phyloP scores from a whole-genome alignment of 1,284 basidiomycete genomes.

The Tilletia walkeri region DNA sequence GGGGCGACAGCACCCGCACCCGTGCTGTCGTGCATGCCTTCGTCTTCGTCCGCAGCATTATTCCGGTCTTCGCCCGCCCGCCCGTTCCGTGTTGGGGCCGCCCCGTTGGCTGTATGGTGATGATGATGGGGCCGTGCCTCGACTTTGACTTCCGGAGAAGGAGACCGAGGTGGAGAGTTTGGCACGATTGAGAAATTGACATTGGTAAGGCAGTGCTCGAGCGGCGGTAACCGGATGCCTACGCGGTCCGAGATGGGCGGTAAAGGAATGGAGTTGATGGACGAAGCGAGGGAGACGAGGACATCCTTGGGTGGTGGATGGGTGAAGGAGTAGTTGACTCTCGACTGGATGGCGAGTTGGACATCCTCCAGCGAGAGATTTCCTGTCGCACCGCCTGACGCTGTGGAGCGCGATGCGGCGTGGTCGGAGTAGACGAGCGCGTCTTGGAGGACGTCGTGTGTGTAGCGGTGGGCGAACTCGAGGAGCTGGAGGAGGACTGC shows the following conservation, averaged over 20 bases:
- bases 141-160: not conserved
- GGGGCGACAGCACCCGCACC: not conserved
- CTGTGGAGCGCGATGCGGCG: slow-evolving; percentile 58
- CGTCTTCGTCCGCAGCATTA: not conserved
- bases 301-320: slow-evolving; percentile 94
- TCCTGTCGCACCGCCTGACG: not conserved
- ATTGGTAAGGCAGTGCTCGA: slow-evolving; percentile 77
- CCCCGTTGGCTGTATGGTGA: not conserved
- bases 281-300: slow-evolving; percentile 79
- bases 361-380: slow-evolving; percentile 78
- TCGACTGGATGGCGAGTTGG: slow-evolving; percentile 82
- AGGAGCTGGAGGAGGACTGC: slow-evolving; percentile 89
- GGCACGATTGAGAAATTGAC: slow-evolving; percentile 92
- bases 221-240: slow-evolving; percentile 81
- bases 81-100: not conserved
- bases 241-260: slow-evolving; percentile 93
- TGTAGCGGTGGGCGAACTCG: slow-evolving; percentile 90
- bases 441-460: slow-evolving; percentile 82
- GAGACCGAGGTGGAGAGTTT: slow-evolving; percentile 66
- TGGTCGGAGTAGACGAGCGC: slow-evolving; percentile 92
- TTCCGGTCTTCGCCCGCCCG: not conserved
- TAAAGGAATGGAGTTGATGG: slow-evolving; percentile 83
- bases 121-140: slow-evolving; percentile 1
- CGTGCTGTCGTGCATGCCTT: not conserved
- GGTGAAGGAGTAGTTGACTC: slow-evolving; percentile 91